These are phyloP conservation scores for Ogataea nonfermentans DNA, from an alignment of 805 yeast genomes.

Conservation along the genomic window DNA sequence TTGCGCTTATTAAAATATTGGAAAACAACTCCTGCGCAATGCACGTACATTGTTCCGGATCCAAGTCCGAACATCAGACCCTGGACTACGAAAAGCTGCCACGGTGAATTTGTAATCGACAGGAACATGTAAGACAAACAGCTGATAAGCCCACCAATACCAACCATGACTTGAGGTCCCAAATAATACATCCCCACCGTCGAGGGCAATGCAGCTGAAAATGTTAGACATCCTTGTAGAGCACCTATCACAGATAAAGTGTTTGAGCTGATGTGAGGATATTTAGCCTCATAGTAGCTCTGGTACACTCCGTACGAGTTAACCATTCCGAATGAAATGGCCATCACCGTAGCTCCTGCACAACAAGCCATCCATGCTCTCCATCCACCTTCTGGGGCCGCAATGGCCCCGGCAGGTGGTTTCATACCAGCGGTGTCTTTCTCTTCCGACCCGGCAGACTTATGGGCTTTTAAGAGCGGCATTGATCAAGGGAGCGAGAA, in stretches of 20 bases:
- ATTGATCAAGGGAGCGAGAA: no score
- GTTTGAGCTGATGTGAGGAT: constrained; percentile 43
- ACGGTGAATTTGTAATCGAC: constrained; percentile 50
- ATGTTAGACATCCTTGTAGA: constrained; percentile 46
- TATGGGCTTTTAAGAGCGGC: no score
- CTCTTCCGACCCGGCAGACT: no score
- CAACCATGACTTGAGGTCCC: constrained; percentile 41
- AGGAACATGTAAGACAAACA: constrained; percentile 53
- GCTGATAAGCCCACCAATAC: constrained; percentile 44
- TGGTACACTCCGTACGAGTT: constrained; percentile 60
- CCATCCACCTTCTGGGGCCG: constrained; percentile 45
- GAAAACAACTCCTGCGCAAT: constrained; percentile 57
- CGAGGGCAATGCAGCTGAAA: constrained; percentile 48
- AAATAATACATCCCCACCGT: constrained; percentile 40
- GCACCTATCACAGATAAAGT: constrained; percentile 56
- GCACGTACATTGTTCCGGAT: constrained; percentile 54
- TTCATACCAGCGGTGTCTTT: no score
- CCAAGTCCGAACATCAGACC: constrained; percentile 63
- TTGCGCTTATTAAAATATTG: constrained; percentile 65
- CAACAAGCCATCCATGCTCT: constrained; percentile 52
- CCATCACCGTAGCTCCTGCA: constrained; percentile 44
- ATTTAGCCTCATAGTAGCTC: constrained; percentile 43
- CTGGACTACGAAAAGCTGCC: constrained; percentile 69
- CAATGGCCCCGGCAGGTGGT: no score
- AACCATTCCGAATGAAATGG: constrained; percentile 58